phyloP scores from a whole-genome alignment of 2,329 filamentous ascomycete species.

The Phyllosticta paracitricarpa region DNA sequence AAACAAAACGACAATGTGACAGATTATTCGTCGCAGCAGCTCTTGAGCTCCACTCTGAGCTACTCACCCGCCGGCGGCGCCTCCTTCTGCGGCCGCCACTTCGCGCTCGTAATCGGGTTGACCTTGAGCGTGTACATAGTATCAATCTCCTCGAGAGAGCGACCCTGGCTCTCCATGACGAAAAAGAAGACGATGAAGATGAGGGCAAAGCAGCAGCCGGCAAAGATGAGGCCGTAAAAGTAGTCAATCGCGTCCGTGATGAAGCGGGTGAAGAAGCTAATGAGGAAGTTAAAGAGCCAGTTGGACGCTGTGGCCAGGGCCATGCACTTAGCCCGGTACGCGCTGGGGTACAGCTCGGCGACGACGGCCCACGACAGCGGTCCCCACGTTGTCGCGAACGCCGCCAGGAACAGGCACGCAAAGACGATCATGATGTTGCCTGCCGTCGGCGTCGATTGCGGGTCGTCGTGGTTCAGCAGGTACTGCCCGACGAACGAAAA shows the following conservation, averaged over 20 bases:
- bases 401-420: slow-evolving; percentile 26
- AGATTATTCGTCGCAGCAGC: too few species aligned
- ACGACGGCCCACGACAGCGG: slow-evolving; percentile 24
- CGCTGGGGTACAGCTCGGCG: slow-evolving; percentile 24
- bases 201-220: slow-evolving; percentile 24
- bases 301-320: slow-evolving; percentile 26
- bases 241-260: slow-evolving; percentile 26
- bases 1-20: too few species aligned
- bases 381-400: slow-evolving; percentile 27
- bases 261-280: slow-evolving; percentile 44
- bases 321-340: slow-evolving; percentile 30
- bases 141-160: slow-evolving; percentile 31
- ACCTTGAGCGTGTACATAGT: slow-evolving; percentile 53
- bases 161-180: slow-evolving; percentile 27
- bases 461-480: slow-evolving; percentile 19
- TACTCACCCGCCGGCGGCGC: neutral
- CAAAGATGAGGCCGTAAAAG: slow-evolving; percentile 31
- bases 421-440: slow-evolving; percentile 27
- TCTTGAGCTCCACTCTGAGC: too few species aligned
- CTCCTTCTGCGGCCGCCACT: slow-evolving; percentile 36
- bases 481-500: slow-evolving; percentile 35
- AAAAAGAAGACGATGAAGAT: slow-evolving; percentile 30
- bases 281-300: slow-evolving; percentile 22
- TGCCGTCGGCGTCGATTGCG: slow-evolving; percentile 16
- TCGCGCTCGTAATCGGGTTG: slow-evolving; percentile 46